Conservation (phyloP, 148 eudicot species). For the Pharnaceum exiguum region DNA sequence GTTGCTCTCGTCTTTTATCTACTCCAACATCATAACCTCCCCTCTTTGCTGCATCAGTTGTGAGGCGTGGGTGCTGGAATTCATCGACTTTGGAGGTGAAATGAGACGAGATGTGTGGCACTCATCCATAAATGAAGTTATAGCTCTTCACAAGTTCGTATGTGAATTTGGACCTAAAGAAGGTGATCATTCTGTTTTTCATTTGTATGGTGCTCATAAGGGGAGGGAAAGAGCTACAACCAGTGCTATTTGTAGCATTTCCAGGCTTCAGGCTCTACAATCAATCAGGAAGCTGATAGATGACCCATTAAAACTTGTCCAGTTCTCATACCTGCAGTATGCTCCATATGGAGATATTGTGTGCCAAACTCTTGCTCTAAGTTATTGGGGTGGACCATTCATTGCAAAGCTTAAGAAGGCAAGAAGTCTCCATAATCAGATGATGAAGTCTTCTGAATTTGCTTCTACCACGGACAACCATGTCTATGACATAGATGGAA, state of each 20-base stretch:
- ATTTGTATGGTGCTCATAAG: slow-evolving; percentile 68
- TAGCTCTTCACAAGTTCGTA: slow-evolving; percentile 65
- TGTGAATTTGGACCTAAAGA: slow-evolving; percentile 69
- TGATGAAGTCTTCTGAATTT: slow-evolving; percentile 24
- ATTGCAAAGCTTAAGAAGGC: slow-evolving; percentile 28
- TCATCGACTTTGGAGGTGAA: slow-evolving; percentile 79
- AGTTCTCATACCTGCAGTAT: slow-evolving; percentile 54
- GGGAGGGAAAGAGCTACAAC: slow-evolving; percentile 56
- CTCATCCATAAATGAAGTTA: slow-evolving; percentile 68
- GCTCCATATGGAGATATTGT: slow-evolving; percentile 76
- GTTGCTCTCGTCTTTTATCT: not conserved
- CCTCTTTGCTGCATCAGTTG: slow-evolving; percentile 33
- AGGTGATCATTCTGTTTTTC: slow-evolving; percentile 40
- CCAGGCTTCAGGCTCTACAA: slow-evolving; percentile 86
- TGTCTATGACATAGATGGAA: slow-evolving; percentile 79
- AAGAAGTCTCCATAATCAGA: slow-evolving; percentile 16
- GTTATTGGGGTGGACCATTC: slow-evolving; percentile 84
- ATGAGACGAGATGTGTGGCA: slow-evolving; percentile 93
- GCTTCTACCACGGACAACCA: slow-evolving; percentile 38
- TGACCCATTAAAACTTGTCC: slow-evolving; percentile 79
- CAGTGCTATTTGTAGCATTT: slow-evolving; percentile 51
- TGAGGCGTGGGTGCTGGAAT: slow-evolving; percentile 69
- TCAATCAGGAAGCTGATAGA: slow-evolving; percentile 58
- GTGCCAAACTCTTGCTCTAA: slow-evolving; percentile 83
- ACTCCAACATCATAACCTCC: not conserved